Conservation (phyloP, 2,329 filamentous ascomycete species). For the Aspergillus pseudoviridinutans region DNA sequence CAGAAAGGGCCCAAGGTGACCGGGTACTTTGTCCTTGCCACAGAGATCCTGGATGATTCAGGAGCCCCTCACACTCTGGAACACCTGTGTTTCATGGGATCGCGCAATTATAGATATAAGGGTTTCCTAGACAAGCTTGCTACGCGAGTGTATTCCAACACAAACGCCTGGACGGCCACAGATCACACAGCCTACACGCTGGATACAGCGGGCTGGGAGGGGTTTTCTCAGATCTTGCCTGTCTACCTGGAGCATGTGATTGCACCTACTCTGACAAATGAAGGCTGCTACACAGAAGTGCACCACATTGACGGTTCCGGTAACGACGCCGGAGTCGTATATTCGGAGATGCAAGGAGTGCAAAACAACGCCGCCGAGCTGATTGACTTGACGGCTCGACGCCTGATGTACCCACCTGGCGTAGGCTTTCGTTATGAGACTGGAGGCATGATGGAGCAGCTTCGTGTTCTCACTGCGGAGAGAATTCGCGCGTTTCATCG, state of each 20-base stretch:
- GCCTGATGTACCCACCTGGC: constrained; percentile 79
- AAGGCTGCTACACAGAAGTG: constrained; percentile 90
- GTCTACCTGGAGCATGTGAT: constrained; percentile 95
- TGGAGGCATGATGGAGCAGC: constrained; percentile 91
- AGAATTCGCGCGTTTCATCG: constrained; percentile 92
- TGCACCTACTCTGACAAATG: constrained; percentile 85
- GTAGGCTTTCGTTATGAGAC: constrained; percentile 96
- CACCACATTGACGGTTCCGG: constrained; percentile 92
- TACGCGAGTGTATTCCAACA: constrained; percentile 85
- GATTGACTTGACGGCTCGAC: constrained; percentile 78
- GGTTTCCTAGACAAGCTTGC: constrained; percentile 92
- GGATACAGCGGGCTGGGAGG: constrained; percentile 94
- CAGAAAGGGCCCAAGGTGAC: constrained; percentile 91
- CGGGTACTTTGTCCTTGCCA: constrained; percentile 92
- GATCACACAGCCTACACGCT: constrained; percentile 96
- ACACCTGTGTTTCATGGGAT: constrained; percentile 83
- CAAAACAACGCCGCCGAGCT: constrained; percentile 81
- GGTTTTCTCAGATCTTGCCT: constrained; percentile 89
- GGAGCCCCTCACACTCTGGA: constrained; percentile 86
- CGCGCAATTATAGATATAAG: constrained; percentile 89
- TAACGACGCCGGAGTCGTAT: constrained; percentile 94
- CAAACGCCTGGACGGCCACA: constrained; percentile 95
- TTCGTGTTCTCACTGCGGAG: constrained; percentile 80
- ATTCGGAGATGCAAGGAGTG: constrained; percentile 97
- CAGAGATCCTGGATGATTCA: constrained; percentile 96